phyloP scores from a whole-genome alignment of 805 yeast genomes.

The Wickerhamomyces ciferrii region DNA sequence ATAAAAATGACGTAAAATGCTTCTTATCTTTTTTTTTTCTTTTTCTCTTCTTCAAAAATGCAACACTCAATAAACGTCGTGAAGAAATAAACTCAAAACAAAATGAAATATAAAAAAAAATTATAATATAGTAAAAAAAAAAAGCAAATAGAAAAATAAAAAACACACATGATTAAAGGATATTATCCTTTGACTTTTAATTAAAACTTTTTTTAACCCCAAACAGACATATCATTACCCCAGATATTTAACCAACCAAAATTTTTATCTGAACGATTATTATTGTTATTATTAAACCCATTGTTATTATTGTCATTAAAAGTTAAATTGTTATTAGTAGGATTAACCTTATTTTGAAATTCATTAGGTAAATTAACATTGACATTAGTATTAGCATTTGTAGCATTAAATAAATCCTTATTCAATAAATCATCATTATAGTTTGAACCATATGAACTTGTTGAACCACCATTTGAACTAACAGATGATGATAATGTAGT shows the following conservation, averaged over 20 bases:
- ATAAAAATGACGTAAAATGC: too few species aligned
- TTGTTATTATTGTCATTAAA: neutral
- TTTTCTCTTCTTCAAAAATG: too few species aligned
- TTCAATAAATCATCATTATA: neutral
- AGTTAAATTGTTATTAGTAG: neutral
- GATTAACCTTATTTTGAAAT: neutral
- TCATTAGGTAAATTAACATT: constrained; percentile 3
- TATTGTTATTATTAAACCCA: neutral
- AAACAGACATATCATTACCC: constrained; percentile 26
- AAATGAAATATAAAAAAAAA: neutral
- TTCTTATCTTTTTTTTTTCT: too few species aligned
- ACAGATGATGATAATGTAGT: constrained; percentile 16
- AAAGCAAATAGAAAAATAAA: neutral
- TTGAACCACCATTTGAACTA: constrained; percentile 8
- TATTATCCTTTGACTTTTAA: too few species aligned
- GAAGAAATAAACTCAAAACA: neutral
- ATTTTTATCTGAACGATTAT: constrained; percentile 6
- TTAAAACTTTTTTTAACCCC: constrained; percentile 15
- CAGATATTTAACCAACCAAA: constrained; percentile 24
- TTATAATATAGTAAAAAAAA: neutral
- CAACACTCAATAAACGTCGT: neutral
- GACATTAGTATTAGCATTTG: neutral
- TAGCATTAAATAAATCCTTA: constrained; percentile 1
- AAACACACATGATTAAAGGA: neutral
- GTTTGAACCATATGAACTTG: neutral